phyloP scores from a whole-genome alignment of 2,329 filamentous ascomycete genomes.

The Aspergillus floridensis region DNA sequence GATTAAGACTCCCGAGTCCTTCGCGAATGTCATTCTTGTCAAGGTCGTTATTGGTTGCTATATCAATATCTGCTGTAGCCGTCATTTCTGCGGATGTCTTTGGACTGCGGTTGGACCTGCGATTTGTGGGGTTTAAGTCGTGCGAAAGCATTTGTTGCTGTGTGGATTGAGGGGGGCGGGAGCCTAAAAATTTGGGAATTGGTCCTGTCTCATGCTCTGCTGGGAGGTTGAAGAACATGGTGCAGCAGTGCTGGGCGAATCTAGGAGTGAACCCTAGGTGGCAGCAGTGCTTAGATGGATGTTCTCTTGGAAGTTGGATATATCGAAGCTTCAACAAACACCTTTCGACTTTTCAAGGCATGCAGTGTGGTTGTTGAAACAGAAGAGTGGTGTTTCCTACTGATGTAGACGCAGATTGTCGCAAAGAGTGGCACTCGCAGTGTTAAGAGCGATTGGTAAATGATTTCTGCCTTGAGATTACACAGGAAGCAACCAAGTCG shows the following conservation, averaged over 20 bases:
- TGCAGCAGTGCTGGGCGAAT: background rate
- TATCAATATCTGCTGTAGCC: constrained; percentile 1
- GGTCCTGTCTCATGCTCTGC: background rate
- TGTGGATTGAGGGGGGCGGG: background rate
- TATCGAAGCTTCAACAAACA: background rate
- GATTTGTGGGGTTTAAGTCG: background rate
- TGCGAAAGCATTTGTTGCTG: background rate
- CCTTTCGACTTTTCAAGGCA: background rate
- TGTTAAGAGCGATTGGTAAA: background rate
- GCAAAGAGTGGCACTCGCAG: background rate
- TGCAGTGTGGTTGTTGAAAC: background rate
- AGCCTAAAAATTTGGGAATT: background rate
- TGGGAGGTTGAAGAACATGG: background rate
- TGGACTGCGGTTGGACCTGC: constrained; percentile 3
- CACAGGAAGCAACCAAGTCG: background rate
- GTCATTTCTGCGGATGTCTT: background rate
- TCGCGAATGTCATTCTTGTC: constrained; percentile 37
- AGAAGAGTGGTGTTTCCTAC: background rate
- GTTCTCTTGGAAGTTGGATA: background rate
- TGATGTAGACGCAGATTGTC: background rate
- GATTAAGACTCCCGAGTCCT: constrained; percentile 52
- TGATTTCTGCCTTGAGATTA: background rate
- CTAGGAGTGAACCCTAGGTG: background rate
- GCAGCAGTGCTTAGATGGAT: background rate
- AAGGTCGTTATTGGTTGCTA: constrained; percentile 2